phyloP scores from a whole-genome alignment of 2,329 filamentous ascomycete species.

The Colletotrichum tanaceti region DNA sequence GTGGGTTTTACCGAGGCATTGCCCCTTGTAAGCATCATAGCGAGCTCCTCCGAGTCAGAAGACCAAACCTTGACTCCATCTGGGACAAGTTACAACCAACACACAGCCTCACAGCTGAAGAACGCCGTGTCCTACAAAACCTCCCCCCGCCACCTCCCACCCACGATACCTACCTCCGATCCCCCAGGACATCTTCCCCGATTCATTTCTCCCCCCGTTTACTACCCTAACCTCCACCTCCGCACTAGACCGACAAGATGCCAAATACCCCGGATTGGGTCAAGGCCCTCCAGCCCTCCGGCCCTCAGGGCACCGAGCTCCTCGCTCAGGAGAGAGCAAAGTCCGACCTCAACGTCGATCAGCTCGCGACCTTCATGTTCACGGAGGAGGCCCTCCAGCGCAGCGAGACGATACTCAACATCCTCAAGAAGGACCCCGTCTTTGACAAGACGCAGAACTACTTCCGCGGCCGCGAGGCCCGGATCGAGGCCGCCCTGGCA shows the following conservation, averaged over 20 bases:
- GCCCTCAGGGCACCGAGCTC: conserved; percentile 76
- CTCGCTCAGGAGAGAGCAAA: conserved; percentile 75
- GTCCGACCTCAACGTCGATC: conserved; percentile 74
- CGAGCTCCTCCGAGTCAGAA: conserved; percentile 26
- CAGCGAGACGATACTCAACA: conserved; percentile 69
- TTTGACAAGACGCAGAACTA: conserved; percentile 86
- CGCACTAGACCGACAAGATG: conserved; percentile 28
- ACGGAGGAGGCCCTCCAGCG: conserved; percentile 72
- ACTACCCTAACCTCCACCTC: conserved; percentile 6
- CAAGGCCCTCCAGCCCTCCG: conserved; percentile 54
- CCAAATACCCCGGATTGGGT: conserved; percentile 43
- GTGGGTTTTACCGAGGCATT: conserved; percentile 34
- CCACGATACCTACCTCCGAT: background rate
- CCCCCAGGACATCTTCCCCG: conserved; percentile 20
- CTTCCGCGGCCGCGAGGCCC: conserved; percentile 75
- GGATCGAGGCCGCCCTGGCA: conserved; percentile 76
- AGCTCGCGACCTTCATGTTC: conserved; percentile 76
- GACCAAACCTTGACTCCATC: conserved; percentile 23
- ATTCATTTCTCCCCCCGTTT: background rate
- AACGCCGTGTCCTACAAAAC: conserved; percentile 24
- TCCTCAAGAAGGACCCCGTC: conserved; percentile 75
- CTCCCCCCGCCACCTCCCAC: background rate
- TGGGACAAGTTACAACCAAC: too few species aligned
- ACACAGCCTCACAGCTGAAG: conserved; percentile 23
- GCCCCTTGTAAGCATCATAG: conserved; percentile 28